These are phyloP conservation scores for Saccharomyces hybrid DNA, from an alignment of 1,139 yeast genomes.

Conservation along the genomic window DNA sequence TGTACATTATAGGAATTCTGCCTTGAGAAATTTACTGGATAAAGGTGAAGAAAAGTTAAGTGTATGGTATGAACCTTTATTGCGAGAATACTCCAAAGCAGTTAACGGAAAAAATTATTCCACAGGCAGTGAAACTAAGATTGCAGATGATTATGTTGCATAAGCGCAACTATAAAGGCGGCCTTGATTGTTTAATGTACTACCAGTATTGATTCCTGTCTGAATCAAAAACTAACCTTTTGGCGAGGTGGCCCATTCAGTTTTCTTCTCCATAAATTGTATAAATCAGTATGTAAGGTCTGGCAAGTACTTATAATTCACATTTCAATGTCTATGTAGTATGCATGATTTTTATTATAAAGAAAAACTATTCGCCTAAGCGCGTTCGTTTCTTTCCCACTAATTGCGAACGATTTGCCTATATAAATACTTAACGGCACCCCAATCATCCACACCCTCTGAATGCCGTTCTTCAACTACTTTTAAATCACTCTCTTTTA, in stretches of 20 bases:
- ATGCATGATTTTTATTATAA: not conserved
- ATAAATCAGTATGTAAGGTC: not conserved
- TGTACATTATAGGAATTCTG: constrained; percentile 24
- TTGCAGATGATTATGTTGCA: not conserved
- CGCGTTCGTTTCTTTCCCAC: not conserved
- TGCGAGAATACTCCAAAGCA: not conserved
- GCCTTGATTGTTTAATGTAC: not conserved
- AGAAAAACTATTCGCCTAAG: not conserved
- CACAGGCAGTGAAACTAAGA: not conserved
- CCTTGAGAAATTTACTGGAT: constrained; percentile 26
- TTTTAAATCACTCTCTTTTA: constrained; percentile 35
- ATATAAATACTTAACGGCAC: constrained; percentile 56
- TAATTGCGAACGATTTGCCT: constrained; percentile 32
- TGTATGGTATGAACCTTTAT: constrained; percentile 31
- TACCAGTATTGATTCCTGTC: not conserved
- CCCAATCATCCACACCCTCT: constrained; percentile 81
- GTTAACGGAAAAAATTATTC: not conserved
- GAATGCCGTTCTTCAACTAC: constrained; percentile 37
- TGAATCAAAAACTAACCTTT: not conserved
- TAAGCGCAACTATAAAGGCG: not conserved
- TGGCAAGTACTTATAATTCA: not conserved
- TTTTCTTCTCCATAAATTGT: not conserved
- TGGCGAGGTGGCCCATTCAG: not conserved
- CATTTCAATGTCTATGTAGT: not conserved
- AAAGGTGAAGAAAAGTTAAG: constrained; percentile 18